A percentile compares a stretch with the other conserved stretches of the same genome.
These are phyloP conservation scores for Penicillium capsulatum DNA, from an alignment of 2,329 filamentous ascomycete species.

Conservation along the genomic window DNA sequence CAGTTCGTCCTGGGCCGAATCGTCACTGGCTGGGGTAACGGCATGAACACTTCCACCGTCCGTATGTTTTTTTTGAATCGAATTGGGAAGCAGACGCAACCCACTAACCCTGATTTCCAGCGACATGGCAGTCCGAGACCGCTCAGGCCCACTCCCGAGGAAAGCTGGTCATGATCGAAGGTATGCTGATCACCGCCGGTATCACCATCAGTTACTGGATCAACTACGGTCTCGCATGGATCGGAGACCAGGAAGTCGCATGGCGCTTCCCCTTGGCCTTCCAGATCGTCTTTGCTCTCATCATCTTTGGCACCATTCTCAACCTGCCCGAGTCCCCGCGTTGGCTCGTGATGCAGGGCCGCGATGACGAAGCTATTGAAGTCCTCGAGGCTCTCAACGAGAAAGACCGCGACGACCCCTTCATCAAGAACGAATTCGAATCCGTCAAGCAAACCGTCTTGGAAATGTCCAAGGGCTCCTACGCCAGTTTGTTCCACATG, in stretches of 20 bases:
- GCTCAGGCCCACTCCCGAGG: slow-evolving; percentile 21
- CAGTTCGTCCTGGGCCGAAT: slow-evolving; percentile 48
- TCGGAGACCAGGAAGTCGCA: slow-evolving; percentile 41
- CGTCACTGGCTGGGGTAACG: slow-evolving; percentile 49
- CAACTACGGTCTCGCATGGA: slow-evolving; percentile 48
- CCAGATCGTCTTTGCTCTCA: slow-evolving; percentile 51
- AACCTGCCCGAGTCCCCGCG: slow-evolving; percentile 53
- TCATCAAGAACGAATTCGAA: slow-evolving; percentile 43
- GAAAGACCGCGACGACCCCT: slow-evolving; percentile 39
- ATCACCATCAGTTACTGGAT: slow-evolving; percentile 48
- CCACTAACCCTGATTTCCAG: background rate
- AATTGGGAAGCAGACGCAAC: too few species aligned
- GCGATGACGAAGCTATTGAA: slow-evolving; percentile 48
- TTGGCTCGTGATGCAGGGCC: slow-evolving; percentile 53
- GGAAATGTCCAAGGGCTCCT: slow-evolving; percentile 46
- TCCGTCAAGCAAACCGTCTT: slow-evolving; percentile 49
- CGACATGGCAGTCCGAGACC: slow-evolving; percentile 42
- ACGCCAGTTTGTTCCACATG: slow-evolving; percentile 55
- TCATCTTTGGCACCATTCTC: slow-evolving; percentile 46
- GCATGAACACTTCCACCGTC: slow-evolving; percentile 49
- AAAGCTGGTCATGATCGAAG: slow-evolving; percentile 50
- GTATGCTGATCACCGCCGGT: slow-evolving; percentile 47
- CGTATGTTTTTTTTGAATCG: too few species aligned
- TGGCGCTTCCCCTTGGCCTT: slow-evolving; percentile 55
- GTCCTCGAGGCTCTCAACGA: slow-evolving; percentile 46